A percentile compares a stretch with the other conserved stretches of the same genome.
These are phyloP conservation scores for Bimuria novae-zelandiae DNA, from an alignment of 2,329 filamentous ascomycete genomes.

Conservation along the genomic window DNA sequence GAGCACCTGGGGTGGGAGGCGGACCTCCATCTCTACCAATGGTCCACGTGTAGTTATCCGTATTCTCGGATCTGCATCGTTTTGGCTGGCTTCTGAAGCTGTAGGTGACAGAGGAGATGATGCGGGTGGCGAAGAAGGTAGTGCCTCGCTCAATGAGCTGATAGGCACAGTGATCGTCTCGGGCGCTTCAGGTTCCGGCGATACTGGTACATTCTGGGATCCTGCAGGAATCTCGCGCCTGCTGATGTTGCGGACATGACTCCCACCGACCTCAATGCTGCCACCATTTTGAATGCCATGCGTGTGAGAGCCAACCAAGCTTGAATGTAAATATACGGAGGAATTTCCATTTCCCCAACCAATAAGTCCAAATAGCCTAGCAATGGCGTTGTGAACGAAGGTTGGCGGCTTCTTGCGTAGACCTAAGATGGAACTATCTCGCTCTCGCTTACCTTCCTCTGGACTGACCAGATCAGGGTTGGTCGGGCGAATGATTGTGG, in stretches of 20 bases:
- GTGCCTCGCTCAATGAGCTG: slow-evolving; percentile 14
- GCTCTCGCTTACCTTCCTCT: slow-evolving; percentile 27
- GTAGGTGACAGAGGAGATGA: slow-evolving; percentile 38
- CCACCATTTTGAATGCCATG: slow-evolving; percentile 9
- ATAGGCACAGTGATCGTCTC: slow-evolving; percentile 17
- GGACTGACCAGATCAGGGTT: slow-evolving; percentile 35
- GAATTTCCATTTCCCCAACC: slow-evolving; percentile 7
- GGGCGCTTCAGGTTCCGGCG: slow-evolving; percentile 6
- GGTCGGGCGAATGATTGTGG: slow-evolving; percentile 33
- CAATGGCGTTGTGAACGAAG: slow-evolving; percentile 26
- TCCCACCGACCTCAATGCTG: slow-evolving; percentile 24
- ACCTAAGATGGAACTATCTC: slow-evolving; percentile 27
- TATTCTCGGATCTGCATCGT: slow-evolving; percentile 42
- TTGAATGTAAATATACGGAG: not conserved
- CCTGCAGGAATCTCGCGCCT: slow-evolving; percentile 27
- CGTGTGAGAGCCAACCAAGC: not conserved
- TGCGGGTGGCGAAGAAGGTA: slow-evolving; percentile 28
- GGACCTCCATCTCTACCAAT: slow-evolving; percentile 46
- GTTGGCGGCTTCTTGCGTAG: slow-evolving; percentile 28
- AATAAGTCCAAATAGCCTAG: slow-evolving; percentile 17
- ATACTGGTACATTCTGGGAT: slow-evolving; percentile 10
- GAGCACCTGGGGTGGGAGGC: slow-evolving; percentile 39
- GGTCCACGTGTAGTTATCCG: slow-evolving; percentile 46
- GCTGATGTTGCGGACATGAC: slow-evolving; percentile 26
- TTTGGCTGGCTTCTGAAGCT: slow-evolving; percentile 26